Evolutionary conservation across 2,329 filamentous ascomycete species (phyloP).

Genomic region (Aspergillus phoenicis): DNA sequence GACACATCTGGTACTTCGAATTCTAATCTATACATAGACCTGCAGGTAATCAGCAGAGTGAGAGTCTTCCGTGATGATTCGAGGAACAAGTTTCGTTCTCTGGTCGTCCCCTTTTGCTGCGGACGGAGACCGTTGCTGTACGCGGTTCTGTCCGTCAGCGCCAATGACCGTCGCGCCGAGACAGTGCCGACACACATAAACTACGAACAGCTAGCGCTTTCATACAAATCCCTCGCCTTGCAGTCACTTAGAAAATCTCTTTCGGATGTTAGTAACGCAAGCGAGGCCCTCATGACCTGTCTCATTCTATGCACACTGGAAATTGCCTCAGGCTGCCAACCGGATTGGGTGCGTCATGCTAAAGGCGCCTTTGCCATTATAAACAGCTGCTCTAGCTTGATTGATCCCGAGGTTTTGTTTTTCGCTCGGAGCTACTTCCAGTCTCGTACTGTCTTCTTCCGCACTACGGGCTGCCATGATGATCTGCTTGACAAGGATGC

Average conservation of each 20-base stretch:
- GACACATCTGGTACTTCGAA: too few species aligned
- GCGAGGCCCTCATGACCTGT: constrained; percentile 5
- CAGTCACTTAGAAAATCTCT: constrained; percentile 1
- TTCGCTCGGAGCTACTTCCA: constrained; percentile 6
- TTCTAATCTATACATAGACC: not conserved
- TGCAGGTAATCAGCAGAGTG: constrained; percentile 2
- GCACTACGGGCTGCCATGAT: constrained; percentile 1
- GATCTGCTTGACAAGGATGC: not conserved
- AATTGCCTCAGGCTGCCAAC: constrained; percentile 2
- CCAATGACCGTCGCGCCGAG: constrained; percentile 5
- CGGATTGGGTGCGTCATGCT: constrained; percentile 5
- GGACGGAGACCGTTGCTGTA: constrained; percentile 4
- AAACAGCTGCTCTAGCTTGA: not conserved
- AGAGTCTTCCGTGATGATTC: constrained; percentile 2
- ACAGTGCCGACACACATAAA: not conserved
- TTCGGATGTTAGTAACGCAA: not conserved
- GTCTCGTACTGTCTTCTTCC: not conserved
- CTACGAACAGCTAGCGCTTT: constrained; percentile 4
- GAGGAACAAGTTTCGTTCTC: constrained; percentile 4
- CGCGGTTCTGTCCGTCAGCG: constrained; percentile 5
- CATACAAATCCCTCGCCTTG: not conserved
- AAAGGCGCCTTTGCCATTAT: constrained; percentile 7
- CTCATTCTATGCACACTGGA: constrained; percentile 3
- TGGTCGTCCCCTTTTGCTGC: constrained; percentile 2
- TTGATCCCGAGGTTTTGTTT: constrained; percentile 1